phyloP scores from a whole-genome alignment of 2,329 filamentous ascomycete species.

The Beauveria australis region DNA sequence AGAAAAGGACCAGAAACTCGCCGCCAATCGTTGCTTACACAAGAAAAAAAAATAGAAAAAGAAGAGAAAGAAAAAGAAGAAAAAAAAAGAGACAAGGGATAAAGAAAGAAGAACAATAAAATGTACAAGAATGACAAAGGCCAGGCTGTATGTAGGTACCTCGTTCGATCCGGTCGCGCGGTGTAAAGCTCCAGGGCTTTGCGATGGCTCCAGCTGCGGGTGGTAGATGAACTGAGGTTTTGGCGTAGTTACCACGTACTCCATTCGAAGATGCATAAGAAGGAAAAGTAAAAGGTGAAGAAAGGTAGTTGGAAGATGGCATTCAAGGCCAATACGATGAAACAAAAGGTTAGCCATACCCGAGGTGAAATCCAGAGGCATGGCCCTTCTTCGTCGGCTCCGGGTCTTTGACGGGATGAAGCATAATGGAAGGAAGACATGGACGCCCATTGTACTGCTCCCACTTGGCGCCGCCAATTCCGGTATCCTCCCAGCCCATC shows the following conservation, averaged over 20 bases:
- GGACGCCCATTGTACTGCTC: slow-evolving; percentile 47
- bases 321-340: no score
- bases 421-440: slow-evolving; percentile 50
- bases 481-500: slow-evolving; percentile 51
- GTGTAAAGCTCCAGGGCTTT: neutral
- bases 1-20: neutral
- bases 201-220: no score
- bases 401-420: slow-evolving; percentile 54
- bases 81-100: slow-evolving; percentile 8
- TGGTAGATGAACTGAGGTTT: no score
- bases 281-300: neutral
- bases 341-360: slow-evolving; percentile 24
- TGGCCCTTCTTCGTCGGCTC: slow-evolving; percentile 39
- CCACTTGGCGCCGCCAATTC: slow-evolving; percentile 47
- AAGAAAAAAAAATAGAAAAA: slow-evolving; percentile 8
- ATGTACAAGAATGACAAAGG: neutral
- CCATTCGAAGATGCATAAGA: neutral
- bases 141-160: neutral
- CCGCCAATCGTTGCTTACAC: neutral
- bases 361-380: slow-evolving; percentile 28
- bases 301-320: no score
- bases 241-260: neutral
- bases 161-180: neutral
- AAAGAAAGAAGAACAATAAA: neutral
- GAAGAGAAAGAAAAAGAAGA: slow-evolving; percentile 6